Evolutionary conservation across 768 basidiomycete genomes (phyloP), one percentile per base, ranked within the genome.

Genomic region (Pisolithus albus): DNA sequence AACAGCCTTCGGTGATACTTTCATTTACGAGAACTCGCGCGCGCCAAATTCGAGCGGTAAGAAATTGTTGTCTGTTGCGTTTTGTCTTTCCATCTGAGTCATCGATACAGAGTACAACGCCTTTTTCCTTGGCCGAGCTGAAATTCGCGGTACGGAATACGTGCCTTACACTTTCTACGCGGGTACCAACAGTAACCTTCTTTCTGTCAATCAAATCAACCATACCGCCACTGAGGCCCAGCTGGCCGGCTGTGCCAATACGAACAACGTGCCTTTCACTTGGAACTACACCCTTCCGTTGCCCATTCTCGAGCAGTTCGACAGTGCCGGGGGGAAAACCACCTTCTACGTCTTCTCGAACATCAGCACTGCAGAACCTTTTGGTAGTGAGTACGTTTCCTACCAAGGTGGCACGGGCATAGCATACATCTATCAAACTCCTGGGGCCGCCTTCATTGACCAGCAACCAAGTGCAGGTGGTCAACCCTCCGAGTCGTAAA

Each of bases 111-210:
- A 47, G 24, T 57, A 53, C 4, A 23, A 54, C 1, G 45, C 50
- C 1, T 56, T 57, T 15, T 53, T 57, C 50, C 49, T 58, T 1
- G 57, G 47, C 34, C 55, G 55, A 18, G 55, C 47, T 10, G 57
- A 56, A 28, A 28, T 15, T 10, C 49, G 47, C 3, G 55, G 44
- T 8, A 8, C 47, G 30, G 45, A 41, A 38, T 48, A 48, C 30
- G 40, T 47, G 36, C 52, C 57, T 9, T 53, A 47, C 15, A 52
- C 57, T 1, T 4, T 53, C 11, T 58, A 51, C 13, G 55, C 49
- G 9, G 52, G 55, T 50, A 58, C 52, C 44, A 53, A 53, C 45
- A 53, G 23, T 21, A 28, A 21, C 4, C 47, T 56, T 36, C 30
- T 57, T 18, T 47, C 55, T 5, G 21, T 53, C 30, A 5, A 42